Evolutionary conservation across 208 protist species (phyloP).

Genomic region (Trypanosoma mega): DNA sequence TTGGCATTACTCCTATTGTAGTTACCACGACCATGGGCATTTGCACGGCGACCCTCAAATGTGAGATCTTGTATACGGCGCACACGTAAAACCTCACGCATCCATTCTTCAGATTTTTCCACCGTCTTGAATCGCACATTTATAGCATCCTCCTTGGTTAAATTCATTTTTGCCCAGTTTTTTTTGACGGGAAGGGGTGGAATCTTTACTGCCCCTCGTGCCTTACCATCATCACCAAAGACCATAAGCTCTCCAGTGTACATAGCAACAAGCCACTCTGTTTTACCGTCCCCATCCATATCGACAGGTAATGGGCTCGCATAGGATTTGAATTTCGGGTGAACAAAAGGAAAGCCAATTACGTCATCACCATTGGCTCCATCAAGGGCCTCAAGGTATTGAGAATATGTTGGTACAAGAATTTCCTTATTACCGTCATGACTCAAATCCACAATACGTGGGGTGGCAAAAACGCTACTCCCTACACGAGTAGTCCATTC

Average conservation of each 20-base stretch:
- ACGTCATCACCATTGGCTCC: constrained; percentile 53
- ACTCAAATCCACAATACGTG: constrained; percentile 74
- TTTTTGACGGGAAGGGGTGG: constrained; percentile 80
- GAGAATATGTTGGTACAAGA: constrained; percentile 71
- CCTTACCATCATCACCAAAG: constrained; percentile 58
- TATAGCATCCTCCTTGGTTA: constrained; percentile 20
- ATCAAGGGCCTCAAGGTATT: constrained; percentile 70
- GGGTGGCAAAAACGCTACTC: constrained; percentile 76
- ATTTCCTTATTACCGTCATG: constrained; percentile 84
- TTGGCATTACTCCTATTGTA: neutral
- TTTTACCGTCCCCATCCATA: constrained; percentile 76
- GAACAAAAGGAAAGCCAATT: constrained; percentile 80
- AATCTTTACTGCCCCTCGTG: constrained; percentile 53
- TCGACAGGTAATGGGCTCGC: constrained; percentile 82
- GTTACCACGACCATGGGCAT: neutral
- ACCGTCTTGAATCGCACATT: constrained; percentile 11
- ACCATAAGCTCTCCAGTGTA: constrained; percentile 88
- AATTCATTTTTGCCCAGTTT: constrained; percentile 59
- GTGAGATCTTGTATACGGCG: constrained; percentile 19
- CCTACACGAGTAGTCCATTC: constrained; percentile 81
- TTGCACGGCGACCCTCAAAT: neutral
- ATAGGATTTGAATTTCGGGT: constrained; percentile 73
- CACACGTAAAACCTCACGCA: constrained; percentile 10
- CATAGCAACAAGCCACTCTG: constrained; percentile 83
- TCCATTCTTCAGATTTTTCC: constrained; percentile 4